A percentile compares a stretch with the other conserved stretches of the same genome.
These are phyloP conservation scores for Centrapalus pauciflorus DNA, from an alignment of 129 eudicot genomes.

Conservation along the genomic window DNA sequence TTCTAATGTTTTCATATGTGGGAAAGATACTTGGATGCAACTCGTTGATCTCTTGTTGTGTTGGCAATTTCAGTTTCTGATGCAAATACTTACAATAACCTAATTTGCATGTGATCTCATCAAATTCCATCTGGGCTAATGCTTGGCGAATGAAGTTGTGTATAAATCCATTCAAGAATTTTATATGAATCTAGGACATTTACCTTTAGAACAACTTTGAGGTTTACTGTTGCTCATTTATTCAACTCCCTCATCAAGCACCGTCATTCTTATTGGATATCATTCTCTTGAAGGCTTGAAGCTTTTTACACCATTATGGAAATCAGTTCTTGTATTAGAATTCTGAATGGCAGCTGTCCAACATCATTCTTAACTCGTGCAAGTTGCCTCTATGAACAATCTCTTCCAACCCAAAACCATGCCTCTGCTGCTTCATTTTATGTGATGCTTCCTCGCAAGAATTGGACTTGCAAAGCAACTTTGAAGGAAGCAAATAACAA, in stretches of 20 bases:
- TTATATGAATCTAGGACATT: not conserved
- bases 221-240: not conserved
- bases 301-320: constrained; percentile 32
- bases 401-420: not conserved
- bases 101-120: not conserved
- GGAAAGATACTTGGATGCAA: no score
- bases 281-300: constrained; percentile 22
- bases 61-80: no score
- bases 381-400: constrained; percentile 8
- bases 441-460: constrained; percentile 24
- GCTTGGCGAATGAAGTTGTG: not conserved
- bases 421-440: constrained; percentile 10
- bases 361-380: constrained; percentile 22
- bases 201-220: not conserved
- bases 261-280: constrained; percentile 6
- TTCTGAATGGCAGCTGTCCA: constrained; percentile 15
- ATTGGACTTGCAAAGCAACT: constrained; percentile 30
- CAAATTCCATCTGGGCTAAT: not conserved
- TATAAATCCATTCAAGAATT: not conserved
- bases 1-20: no score
- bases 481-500: constrained; percentile 27
- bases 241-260: not conserved
- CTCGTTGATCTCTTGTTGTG: no score
- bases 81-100: not conserved
- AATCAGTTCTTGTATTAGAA: constrained; percentile 32